Evolutionary conservation across 495 filamentous ascomycete genomes (phyloP).

Genomic region (Penicillium paradoxum): DNA sequence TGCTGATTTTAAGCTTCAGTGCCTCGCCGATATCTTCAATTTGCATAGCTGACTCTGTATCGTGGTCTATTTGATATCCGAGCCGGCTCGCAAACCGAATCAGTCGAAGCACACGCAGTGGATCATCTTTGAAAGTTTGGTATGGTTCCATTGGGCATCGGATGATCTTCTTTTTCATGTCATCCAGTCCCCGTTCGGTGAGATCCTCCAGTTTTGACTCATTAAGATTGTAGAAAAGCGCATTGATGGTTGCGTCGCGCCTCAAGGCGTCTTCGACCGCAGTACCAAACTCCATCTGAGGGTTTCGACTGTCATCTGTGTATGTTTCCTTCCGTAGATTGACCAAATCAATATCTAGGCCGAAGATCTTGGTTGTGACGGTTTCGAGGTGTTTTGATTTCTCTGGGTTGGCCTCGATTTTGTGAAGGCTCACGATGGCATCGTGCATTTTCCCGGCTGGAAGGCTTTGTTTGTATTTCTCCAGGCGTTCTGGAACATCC

Average conservation of each 20-base stretch:
- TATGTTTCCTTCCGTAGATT: constrained; percentile 93
- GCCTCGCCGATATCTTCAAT: constrained; percentile 66
- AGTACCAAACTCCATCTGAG: constrained; percentile 89
- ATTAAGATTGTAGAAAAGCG: constrained; percentile 92
- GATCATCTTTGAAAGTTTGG: constrained; percentile 94
- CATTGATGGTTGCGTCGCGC: constrained; percentile 91
- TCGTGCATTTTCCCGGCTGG: constrained; percentile 30
- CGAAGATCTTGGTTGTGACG: constrained; percentile 77
- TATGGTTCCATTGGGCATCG: constrained; percentile 84
- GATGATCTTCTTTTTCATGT: constrained; percentile 68
- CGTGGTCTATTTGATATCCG: constrained; percentile 66
- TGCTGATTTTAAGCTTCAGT: constrained; percentile 83
- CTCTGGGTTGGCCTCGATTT: constrained; percentile 85
- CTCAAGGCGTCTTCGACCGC: constrained; percentile 84
- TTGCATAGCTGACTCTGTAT: constrained; percentile 68
- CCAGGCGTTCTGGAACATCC: constrained; percentile 46
- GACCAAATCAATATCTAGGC: constrained; percentile 87
- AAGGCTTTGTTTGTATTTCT: constrained; percentile 45
- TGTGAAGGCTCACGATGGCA: constrained; percentile 54
- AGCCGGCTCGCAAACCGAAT: constrained; percentile 87
- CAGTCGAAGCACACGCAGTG: constrained; percentile 80
- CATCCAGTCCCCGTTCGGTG: constrained; percentile 64
- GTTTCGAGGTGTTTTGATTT: constrained; percentile 98
- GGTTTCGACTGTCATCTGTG: constrained; percentile 76
- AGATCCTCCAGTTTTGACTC: constrained; percentile 74